Evolutionary conservation across 2,329 filamentous ascomycete species (phyloP).

Genomic region (Golovinomyces cichoracearum): DNA sequence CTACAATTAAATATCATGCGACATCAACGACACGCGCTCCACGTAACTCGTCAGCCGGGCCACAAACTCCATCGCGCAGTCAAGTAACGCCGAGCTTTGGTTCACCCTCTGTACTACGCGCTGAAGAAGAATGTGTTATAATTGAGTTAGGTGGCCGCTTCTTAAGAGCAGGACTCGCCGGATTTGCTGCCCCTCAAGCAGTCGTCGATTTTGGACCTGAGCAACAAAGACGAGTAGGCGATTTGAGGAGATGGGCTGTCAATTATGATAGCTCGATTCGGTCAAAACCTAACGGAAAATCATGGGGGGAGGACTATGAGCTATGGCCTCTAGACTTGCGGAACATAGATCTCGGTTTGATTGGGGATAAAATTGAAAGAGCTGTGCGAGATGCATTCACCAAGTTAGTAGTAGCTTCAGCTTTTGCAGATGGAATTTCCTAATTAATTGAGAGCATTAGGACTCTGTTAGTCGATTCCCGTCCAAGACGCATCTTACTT

Average conservation of each 20-base stretch:
- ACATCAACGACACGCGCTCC: constrained; percentile 29
- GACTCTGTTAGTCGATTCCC: constrained; percentile 44
- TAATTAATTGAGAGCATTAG: constrained; percentile 16
- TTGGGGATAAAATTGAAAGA: constrained; percentile 69
- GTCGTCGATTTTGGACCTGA: constrained; percentile 47
- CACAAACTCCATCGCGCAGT: constrained; percentile 31
- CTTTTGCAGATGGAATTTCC: not conserved
- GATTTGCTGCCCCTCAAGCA: constrained; percentile 51
- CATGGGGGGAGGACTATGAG: constrained; percentile 41
- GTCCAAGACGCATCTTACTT: constrained; percentile 46
- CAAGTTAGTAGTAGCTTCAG: constrained; percentile 33
- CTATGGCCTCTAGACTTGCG: constrained; percentile 57
- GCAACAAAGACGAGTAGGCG: constrained; percentile 49
- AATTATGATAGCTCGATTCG: constrained; percentile 25
- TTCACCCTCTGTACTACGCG: constrained; percentile 32
- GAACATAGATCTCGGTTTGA: constrained; percentile 46
- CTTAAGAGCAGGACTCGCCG: constrained; percentile 62
- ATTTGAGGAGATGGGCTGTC: constrained; percentile 47
- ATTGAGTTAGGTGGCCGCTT: constrained; percentile 61
- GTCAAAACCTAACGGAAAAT: constrained; percentile 20
- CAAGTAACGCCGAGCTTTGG: constrained; percentile 28
- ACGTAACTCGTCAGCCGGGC: constrained; percentile 17
- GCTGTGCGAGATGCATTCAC: constrained; percentile 58
- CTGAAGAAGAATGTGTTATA: constrained; percentile 65
- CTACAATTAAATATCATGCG: no score